Evolutionary conservation across 179 eudicot genomes (phyloP).

Genomic region (Drosera spatulata): DNA sequence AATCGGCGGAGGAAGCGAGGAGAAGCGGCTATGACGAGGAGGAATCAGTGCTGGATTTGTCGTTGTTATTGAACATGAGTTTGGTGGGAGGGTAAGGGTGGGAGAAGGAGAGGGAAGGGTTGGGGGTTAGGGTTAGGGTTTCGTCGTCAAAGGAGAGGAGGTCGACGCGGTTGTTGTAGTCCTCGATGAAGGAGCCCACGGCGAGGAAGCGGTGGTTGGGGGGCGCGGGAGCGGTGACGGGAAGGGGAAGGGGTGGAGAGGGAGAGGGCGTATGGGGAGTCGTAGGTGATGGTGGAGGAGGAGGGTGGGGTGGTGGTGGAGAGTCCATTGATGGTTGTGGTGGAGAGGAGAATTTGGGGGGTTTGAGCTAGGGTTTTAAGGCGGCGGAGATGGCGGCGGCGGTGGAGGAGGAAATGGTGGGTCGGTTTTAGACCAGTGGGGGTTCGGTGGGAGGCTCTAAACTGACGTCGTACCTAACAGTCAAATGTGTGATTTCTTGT

Average conservation of each 20-base stretch:
- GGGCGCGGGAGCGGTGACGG: constrained; percentile 11
- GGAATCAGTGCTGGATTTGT: constrained; percentile 4
- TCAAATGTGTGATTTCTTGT: too few relatives aligned
- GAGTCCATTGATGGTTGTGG: too few relatives aligned
- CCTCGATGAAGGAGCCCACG: constrained; percentile 80
- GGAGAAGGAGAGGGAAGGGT: constrained; percentile 77
- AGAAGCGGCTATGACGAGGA: constrained; percentile 19
- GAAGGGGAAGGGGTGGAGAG: constrained; percentile 18
- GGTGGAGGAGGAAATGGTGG: too few relatives aligned
- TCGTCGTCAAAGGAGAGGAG: constrained; percentile 49
- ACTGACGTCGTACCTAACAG: too few relatives aligned
- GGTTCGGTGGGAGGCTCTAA: too few relatives aligned
- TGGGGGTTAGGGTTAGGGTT: constrained; percentile 59
- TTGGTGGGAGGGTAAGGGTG: constrained; percentile 17
- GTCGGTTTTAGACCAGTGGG: too few relatives aligned
- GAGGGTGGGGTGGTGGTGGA: too few relatives aligned
- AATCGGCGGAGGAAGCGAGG: constrained; percentile 71
- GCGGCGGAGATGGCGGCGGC: too few relatives aligned
- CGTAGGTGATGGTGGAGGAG: constrained; percentile 23
- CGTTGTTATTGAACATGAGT: constrained; percentile 60
- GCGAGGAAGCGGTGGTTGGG: constrained; percentile 28
- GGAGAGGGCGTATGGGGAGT: constrained; percentile 61
- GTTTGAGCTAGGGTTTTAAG: too few relatives aligned
- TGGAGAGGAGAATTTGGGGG: too few relatives aligned
- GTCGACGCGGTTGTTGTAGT: constrained; percentile 63